A percentile compares a stretch with the other conserved stretches of the same genome.
These are phyloP conservation scores for Batkoa obscura DNA, from an alignment of 371 early-diverging fungal species.

Conservation along the genomic window DNA sequence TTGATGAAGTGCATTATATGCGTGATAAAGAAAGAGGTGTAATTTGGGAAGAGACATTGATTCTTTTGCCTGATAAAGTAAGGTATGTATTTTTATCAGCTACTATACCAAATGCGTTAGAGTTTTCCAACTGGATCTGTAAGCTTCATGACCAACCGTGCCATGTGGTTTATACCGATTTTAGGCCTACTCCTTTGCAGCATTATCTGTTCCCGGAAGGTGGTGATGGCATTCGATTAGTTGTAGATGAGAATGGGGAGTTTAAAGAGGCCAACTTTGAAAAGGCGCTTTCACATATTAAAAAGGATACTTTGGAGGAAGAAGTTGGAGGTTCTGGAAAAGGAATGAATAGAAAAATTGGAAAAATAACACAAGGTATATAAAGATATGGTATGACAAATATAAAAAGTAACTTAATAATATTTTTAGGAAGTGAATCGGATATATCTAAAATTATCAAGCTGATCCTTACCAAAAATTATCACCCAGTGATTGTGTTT, in stretches of 20 bases:
- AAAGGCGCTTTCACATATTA: conserved; percentile 55
- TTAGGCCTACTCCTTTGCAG: conserved; percentile 96
- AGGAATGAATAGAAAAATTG: conserved; percentile 2
- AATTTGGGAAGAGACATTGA: conserved; percentile 99
- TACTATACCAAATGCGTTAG: conserved; percentile 99
- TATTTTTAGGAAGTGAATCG: conserved; percentile 22
- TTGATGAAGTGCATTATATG: conserved; percentile 99
- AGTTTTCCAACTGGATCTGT: conserved; percentile 99
- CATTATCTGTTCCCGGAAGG: conserved; percentile 92
- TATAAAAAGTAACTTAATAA: neutral
- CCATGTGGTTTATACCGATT: conserved; percentile 99
- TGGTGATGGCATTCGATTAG: conserved; percentile 84
- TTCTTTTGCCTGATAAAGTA: conserved; percentile 86
- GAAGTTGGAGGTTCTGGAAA: conserved; percentile 3
- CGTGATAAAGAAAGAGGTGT: conserved; percentile 91
- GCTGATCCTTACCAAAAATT: conserved; percentile 84
- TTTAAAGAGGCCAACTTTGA: conserved; percentile 94
- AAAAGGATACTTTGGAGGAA: neutral
- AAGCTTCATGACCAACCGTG: conserved; percentile 91
- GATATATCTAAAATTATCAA: conserved; percentile 88
- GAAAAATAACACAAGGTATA: too few relatives aligned
- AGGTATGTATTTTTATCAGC: conserved; percentile 97
- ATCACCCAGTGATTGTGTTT: conserved; percentile 98
- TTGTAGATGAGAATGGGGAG: conserved; percentile 87
- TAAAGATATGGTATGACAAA: too few relatives aligned